Evolutionary conservation across 345 rosid species (phyloP).

Genomic region (Gossypium herbaceum): DNA sequence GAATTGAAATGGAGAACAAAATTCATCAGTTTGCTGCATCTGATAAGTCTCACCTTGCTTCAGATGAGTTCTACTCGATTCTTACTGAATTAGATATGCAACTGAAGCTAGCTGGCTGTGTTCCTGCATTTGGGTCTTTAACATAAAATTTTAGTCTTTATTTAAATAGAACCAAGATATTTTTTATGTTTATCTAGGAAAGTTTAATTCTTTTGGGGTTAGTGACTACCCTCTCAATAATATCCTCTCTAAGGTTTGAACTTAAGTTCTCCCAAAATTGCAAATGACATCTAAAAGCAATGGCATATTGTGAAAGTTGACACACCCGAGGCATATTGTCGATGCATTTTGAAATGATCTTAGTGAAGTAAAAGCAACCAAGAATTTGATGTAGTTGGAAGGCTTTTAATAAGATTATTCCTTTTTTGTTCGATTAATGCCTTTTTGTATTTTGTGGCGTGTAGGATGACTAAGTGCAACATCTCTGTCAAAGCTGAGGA

Average conservation of each 20-base stretch:
- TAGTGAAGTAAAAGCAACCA: background rate
- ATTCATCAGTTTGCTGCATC: constrained; percentile 60
- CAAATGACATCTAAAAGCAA: too few relatives aligned
- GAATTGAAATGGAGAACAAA: constrained; percentile 48
- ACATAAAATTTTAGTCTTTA: background rate
- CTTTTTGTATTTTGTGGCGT: constrained; percentile 3
- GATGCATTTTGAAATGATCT: background rate
- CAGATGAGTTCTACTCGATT: constrained; percentile 41
- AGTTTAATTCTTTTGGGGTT: too few relatives aligned
- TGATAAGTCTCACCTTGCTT: constrained; percentile 48
- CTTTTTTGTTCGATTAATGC: background rate
- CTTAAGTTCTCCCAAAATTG: background rate
- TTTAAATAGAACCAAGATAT: background rate
- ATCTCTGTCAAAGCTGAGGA: constrained; percentile 65
- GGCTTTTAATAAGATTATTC: background rate
- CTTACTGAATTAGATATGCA: constrained; percentile 51
- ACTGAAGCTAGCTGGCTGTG: constrained; percentile 34
- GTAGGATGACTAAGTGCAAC: constrained; percentile 79
- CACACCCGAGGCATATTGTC: background rate
- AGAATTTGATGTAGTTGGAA: background rate
- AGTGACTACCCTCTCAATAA: too few relatives aligned
- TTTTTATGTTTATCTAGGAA: too few relatives aligned
- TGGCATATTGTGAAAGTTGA: background rate
- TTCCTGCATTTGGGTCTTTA: constrained; percentile 10
- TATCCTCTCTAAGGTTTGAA: too few relatives aligned